These are phyloP conservation scores for Penicillium sp. DNA, from an alignment of 2,329 filamentous ascomycete species.

Conservation along the genomic window DNA sequence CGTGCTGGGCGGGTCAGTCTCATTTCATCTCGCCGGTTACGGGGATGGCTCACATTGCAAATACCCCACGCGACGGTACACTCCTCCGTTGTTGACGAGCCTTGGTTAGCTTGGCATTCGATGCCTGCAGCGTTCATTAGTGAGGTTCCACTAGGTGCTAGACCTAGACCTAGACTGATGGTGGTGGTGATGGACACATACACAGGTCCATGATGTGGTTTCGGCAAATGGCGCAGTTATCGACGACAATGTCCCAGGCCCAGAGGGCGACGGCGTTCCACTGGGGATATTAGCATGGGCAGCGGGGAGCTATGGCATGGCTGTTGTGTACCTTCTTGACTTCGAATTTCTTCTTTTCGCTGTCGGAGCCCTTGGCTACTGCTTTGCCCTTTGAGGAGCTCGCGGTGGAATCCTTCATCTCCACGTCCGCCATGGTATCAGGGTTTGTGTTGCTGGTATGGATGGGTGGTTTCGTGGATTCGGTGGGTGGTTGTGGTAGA, in stretches of 20 bases:
- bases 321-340: conserved; percentile 95
- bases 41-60: conserved; percentile 76
- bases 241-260: conserved; percentile 99
- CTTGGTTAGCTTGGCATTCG: conserved; percentile 98
- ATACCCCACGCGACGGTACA: conserved; percentile 99
- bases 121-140: too few species aligned
- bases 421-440: conserved; percentile 84
- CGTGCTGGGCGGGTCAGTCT: conserved; percentile 78
- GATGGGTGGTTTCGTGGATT: conserved; percentile 7
- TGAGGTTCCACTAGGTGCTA: too few species aligned
- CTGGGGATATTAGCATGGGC: conserved; percentile 51
- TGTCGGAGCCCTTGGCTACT: conserved; percentile 57
- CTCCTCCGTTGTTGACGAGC: conserved; percentile 94
- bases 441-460: neutral
- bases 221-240: conserved; percentile 98
- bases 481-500: conserved; percentile 2
- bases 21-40: too few species aligned
- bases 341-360: conserved; percentile 93
- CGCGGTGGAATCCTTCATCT: conserved; percentile 84
- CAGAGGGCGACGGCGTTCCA: conserved; percentile 98
- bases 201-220: conserved; percentile 99
- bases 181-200: conserved; percentile 48
- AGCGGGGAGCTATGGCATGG: conserved; percentile 14
- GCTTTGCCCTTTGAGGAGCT: conserved; percentile 58
- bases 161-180: too few species aligned